phyloP scores from a whole-genome alignment of 2,329 filamentous ascomycete species.

The Pseudogymnoascus sp. region DNA sequence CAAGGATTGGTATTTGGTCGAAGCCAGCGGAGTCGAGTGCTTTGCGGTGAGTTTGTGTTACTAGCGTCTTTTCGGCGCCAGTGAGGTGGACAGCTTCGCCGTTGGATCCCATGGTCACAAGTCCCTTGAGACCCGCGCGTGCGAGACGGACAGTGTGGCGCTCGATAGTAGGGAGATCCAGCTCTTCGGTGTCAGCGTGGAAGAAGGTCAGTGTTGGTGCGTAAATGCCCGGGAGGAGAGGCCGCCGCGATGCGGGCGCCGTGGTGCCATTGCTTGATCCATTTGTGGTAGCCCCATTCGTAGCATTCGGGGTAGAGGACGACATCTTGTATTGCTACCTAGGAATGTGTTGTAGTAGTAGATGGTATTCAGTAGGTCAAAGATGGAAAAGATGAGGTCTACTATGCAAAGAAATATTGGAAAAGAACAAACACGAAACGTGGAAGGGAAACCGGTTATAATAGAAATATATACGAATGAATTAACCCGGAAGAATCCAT shows the following conservation, averaged over 20 bases:
- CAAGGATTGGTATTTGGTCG: conserved; percentile 66
- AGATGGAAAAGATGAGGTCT: background rate
- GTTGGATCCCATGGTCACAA: conserved; percentile 85
- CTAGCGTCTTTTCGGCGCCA: conserved; percentile 64
- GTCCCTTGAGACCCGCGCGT: conserved; percentile 68
- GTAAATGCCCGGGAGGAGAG: conserved; percentile 76
- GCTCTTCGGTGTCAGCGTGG: conserved; percentile 71
- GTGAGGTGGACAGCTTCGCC: conserved; percentile 83
- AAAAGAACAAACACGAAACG: background rate
- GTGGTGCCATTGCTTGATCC: conserved; percentile 28
- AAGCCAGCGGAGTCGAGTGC: conserved; percentile 78
- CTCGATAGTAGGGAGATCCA: conserved; percentile 73
- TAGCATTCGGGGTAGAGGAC: background rate
- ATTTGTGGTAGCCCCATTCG: conserved; percentile 9
- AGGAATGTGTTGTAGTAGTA: background rate
- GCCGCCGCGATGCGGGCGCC: conserved; percentile 34
- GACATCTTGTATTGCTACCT: background rate
- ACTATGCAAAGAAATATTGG: background rate
- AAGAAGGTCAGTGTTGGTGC: conserved; percentile 90
- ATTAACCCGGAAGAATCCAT: background rate
- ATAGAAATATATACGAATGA: background rate
- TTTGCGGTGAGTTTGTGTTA: conserved; percentile 71
- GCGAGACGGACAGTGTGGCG: conserved; percentile 73
- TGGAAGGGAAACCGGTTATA: background rate
- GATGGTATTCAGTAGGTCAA: background rate